Base-by-base conservation (phyloP, 1,284 basidiomycete genomes). In the Cutaneotrichosporon daszewskae region DNA sequence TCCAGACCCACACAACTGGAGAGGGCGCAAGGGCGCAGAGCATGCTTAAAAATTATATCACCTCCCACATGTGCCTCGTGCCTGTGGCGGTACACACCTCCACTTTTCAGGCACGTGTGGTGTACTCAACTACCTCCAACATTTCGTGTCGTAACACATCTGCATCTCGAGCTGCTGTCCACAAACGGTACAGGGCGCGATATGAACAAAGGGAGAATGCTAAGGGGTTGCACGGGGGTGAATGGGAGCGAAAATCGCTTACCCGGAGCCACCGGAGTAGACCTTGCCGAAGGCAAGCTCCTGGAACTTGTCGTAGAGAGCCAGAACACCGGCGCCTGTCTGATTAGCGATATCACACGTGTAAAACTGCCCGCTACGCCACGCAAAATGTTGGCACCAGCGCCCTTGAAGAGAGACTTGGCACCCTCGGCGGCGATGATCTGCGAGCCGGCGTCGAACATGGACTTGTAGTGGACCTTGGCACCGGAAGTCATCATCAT, bases 401-500 rank as follows among this genome's bases (percentile, higher is more conserved):
- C 68, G 59, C 72, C 74, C 71, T 74, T 75, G 72, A 82, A 82
- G 57, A 85, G 75, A 19, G 80, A 77, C 58, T 72, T 75, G 51
- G 74, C 64, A 56, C 78, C 79, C 52, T 78, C 79, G 31, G 78
- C 77, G 53, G 64, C 72, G 52, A 83, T 70, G 63, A 84, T 81
- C 69, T 82, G 76, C 51, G 70, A 71, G 50, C 75, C 80, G 23
- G 80, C 79, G 59, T 85, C 80, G 50, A 82, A 62, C 75, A 80
- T 82, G 56, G 69, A 62, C 65, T 68, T 68, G 68, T 68, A 69
- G 71, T 73, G 72, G 56, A 74, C 76, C 65, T 73, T 73, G 65
- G 75, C 75, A 52, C 80, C 82, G 22, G 87, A 89, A 29, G 87
- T 90, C 87, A 89, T 89, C 87, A 90, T 89, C 87, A 89, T 89